Evolutionary conservation across 176 grass and related monocot genomes (phyloP).

Genomic region (Miscanthus lutarioriparius): DNA sequence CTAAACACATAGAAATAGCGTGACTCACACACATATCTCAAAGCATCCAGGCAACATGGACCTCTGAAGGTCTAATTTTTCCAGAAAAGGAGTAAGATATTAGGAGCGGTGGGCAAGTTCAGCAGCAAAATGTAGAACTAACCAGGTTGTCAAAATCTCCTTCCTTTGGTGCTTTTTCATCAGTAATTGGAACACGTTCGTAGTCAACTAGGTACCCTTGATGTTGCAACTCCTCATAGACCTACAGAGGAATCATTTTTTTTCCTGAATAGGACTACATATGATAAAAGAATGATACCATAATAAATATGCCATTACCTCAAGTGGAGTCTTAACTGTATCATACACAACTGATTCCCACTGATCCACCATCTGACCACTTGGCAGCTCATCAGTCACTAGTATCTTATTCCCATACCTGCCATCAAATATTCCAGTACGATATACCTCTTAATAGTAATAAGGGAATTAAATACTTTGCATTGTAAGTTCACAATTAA

Average conservation of each 20-base stretch:
- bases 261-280: conserved; percentile 31
- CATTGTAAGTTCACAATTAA: conserved; percentile 30
- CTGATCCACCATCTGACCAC: conserved; percentile 98
- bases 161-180: conserved; percentile 98
- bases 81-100: background rate
- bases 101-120: conserved; percentile 11
- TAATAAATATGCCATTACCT: conserved; percentile 53
- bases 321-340: conserved; percentile 92
- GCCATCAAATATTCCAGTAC: conserved; percentile 44
- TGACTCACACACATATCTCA: conserved; percentile 4
- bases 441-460: conserved; percentile 20
- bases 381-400: conserved; percentile 95
- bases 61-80: conserved; percentile 9
- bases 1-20: conserved; percentile 1
- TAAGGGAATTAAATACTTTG: conserved; percentile 27
- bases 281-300: conserved; percentile 14
- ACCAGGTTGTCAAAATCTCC: conserved; percentile 98
- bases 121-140: conserved; percentile 38
- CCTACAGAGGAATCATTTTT: conserved; percentile 58
- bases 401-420: conserved; percentile 96
- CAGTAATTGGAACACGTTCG: conserved; percentile 95
- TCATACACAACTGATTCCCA: conserved; percentile 76
- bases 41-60: conserved; percentile 11
- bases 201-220: conserved; percentile 97
- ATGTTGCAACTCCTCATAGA: conserved; percentile 83